A percentile compares a stretch with the other conserved stretches of the same genome.
Evolutionary conservation across 192 early-diverging fungal genomes (phyloP).

Genomic region (Coemansia asiatica): DNA sequence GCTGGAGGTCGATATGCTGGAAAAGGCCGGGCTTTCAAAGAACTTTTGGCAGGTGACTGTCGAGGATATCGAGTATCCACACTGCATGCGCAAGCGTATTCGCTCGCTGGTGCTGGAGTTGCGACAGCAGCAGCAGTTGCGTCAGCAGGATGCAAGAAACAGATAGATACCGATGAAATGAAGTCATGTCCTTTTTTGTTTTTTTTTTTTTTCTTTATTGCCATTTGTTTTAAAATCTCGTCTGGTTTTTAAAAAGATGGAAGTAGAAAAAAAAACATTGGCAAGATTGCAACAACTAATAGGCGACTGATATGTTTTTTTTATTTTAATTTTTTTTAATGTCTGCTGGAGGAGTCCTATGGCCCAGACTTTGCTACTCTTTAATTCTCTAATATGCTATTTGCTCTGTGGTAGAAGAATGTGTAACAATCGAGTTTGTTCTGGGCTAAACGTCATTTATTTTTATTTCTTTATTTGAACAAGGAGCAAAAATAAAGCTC

Average conservation of each 20-base stretch:
- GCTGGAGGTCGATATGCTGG: conserved; percentile 40
- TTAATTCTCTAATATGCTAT: not conserved
- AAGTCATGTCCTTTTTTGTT: not conserved
- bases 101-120: conserved; percentile 39
- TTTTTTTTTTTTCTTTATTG: not conserved
- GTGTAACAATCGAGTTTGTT: not conserved
- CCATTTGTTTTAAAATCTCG: too few species aligned
- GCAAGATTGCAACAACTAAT: not conserved
- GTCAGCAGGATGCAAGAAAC: not conserved
- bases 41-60: conserved; percentile 55
- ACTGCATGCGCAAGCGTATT: conserved; percentile 48
- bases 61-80: conserved; percentile 56
- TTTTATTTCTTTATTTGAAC: not conserved
- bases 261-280: too few species aligned
- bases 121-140: conserved; percentile 23
- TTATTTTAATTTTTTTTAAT: not conserved
- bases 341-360: not conserved
- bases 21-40: conserved; percentile 44
- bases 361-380: not conserved
- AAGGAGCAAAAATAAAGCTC: not conserved
- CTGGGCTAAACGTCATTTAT: not conserved
- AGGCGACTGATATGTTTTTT: not conserved
- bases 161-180: not conserved
- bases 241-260: too few species aligned
- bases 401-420: not conserved